Evolutionary conservation across 2,329 filamentous ascomycete species (phyloP).

Genomic region (Didymella sp.): DNA sequence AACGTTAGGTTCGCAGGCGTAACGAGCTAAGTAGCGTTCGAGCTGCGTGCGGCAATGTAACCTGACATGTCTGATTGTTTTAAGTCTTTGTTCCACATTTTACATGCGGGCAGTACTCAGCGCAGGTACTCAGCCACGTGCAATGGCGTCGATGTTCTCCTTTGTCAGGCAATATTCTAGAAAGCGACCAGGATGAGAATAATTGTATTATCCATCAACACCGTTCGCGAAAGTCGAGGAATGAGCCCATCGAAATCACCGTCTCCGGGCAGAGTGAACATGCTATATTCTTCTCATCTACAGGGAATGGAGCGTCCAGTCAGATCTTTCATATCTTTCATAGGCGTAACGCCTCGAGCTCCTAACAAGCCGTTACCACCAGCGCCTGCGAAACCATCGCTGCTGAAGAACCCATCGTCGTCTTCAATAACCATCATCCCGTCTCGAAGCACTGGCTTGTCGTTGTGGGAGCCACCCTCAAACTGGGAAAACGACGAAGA

Average conservation of each 20-base stretch:
- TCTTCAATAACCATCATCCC: constrained; percentile 7
- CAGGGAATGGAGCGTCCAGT: constrained; percentile 46
- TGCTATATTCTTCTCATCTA: constrained; percentile 35
- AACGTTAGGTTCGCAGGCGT: neutral
- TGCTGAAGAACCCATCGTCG: constrained; percentile 7
- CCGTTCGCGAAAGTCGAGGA: constrained; percentile 32
- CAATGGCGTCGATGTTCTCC: constrained; percentile 18
- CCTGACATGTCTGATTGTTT: constrained; percentile 9
- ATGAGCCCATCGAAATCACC: constrained; percentile 35
- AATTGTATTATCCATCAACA: constrained; percentile 12
- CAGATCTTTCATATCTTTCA: constrained; percentile 43
- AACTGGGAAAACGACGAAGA: constrained; percentile 32
- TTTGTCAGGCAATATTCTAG: constrained; percentile 45
- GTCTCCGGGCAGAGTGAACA: constrained; percentile 32
- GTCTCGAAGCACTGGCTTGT: constrained; percentile 8
- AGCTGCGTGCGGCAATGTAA: constrained; percentile 12
- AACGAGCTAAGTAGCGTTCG: constrained; percentile 1
- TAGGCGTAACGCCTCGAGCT: constrained; percentile 26
- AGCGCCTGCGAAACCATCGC: constrained; percentile 20
- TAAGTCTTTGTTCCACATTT: constrained; percentile 36
- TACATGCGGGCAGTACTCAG: constrained; percentile 19
- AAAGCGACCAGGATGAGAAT: constrained; percentile 23
- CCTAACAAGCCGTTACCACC: constrained; percentile 37
- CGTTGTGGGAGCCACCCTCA: constrained; percentile 39
- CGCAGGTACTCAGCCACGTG: constrained; percentile 33